phyloP scores from a whole-genome alignment of 495 filamentous ascomycete species.

The Annulohypoxylon moriforme region DNA sequence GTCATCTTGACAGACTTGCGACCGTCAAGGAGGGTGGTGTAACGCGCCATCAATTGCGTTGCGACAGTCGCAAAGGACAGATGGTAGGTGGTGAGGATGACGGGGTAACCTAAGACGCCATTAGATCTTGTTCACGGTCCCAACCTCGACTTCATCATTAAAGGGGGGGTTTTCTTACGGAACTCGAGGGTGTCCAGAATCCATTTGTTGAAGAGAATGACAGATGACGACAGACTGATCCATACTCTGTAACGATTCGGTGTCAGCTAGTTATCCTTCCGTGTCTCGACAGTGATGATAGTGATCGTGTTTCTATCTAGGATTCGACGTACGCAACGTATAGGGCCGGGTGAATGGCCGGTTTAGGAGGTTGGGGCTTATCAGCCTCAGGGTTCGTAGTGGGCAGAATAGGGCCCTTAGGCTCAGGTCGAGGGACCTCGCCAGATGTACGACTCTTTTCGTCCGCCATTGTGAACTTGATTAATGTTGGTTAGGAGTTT shows the following conservation, averaged over 20 bases:
- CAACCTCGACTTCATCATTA: background rate
- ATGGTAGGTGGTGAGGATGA: conserved; percentile 95
- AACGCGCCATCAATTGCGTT: conserved; percentile 89
- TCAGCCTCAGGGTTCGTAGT: conserved; percentile 78
- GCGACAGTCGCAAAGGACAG: conserved; percentile 87
- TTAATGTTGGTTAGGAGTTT: conserved; percentile 12
- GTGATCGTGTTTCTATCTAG: conserved; percentile 5
- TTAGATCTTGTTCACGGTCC: conserved; percentile 43
- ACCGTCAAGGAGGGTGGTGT: conserved; percentile 86
- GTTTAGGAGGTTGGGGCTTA: conserved; percentile 71
- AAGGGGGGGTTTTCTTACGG: conserved; percentile 67
- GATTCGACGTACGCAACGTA: conserved; percentile 81
- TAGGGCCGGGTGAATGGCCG: conserved; percentile 80
- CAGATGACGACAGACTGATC: conserved; percentile 90
- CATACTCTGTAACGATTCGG: conserved; percentile 70
- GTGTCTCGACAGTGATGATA: background rate
- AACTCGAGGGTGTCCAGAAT: conserved; percentile 86
- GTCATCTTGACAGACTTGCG: conserved; percentile 95
- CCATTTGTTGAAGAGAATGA: conserved; percentile 99
- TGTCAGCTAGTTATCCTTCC: conserved; percentile 35
- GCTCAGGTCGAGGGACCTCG: conserved; percentile 68
- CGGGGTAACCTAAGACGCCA: conserved; percentile 62
- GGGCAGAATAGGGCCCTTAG: conserved; percentile 74
- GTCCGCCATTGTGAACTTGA: conserved; percentile 63
- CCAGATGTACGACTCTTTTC: conserved; percentile 85